These are phyloP conservation scores for Castanea mollissima DNA, from an alignment of 306 rosid species.

Conservation along the genomic window DNA sequence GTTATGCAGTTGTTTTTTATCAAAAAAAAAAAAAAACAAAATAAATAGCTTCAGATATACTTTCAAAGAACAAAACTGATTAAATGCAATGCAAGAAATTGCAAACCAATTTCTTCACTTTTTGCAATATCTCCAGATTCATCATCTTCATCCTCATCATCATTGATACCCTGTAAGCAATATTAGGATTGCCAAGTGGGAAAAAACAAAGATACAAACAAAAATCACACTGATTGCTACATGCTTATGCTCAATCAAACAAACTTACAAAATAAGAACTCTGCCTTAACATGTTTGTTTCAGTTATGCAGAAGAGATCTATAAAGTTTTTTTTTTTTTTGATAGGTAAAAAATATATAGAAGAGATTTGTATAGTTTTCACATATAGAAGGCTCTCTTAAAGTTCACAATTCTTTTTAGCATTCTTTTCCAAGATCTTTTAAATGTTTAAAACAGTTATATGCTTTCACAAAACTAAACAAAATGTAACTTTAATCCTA, in stretches of 20 bases:
- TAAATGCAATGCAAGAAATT: neutral
- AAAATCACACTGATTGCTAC: neutral
- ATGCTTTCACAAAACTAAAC: neutral
- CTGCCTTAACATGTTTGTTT: no score
- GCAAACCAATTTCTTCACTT: slow-evolving; percentile 40
- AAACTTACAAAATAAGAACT: neutral
- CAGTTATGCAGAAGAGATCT: neutral
- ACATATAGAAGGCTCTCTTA: neutral
- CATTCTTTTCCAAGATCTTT: neutral
- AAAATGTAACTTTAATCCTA: neutral
- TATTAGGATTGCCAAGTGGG: no score
- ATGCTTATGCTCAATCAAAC: neutral
- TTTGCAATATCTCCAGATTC: slow-evolving; percentile 42
- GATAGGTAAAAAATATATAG: neutral
- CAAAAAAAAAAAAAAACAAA: no score
- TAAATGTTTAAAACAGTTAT: neutral
- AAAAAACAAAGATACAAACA: neutral
- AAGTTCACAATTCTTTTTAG: neutral
- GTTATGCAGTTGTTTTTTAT: neutral
- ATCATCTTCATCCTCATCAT: slow-evolving; percentile 13
- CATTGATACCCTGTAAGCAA: slow-evolving; percentile 41
- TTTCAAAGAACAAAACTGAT: neutral
- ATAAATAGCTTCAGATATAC: no score
- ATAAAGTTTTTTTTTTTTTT: neutral
- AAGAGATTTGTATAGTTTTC: neutral